phyloP scores from a whole-genome alignment of 1,284 basidiomycete species.

The Pterulicium gracile region DNA sequence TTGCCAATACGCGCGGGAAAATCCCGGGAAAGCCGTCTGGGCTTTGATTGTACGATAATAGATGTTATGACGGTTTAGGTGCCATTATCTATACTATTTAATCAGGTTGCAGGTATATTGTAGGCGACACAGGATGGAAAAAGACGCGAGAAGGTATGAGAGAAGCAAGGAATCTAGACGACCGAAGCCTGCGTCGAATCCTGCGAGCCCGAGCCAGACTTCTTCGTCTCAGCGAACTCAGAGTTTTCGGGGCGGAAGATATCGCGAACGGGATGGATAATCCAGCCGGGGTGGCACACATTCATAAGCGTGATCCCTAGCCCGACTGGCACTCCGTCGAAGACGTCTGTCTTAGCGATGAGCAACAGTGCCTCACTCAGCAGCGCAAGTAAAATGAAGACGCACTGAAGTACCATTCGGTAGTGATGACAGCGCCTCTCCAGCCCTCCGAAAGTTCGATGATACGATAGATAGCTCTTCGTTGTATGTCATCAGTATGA shows the following conservation, averaged over 20 bases:
- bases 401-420: constrained; percentile 12
- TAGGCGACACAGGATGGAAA: no score
- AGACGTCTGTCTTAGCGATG: constrained; percentile 1
- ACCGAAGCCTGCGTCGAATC: no score
- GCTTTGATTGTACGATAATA: no score
- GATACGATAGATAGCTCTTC: constrained; percentile 5
- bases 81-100: no score
- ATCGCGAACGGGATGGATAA: constrained; percentile 3
- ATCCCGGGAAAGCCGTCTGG: no score
- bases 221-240: no score
- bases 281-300: background rate
- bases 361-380: background rate
- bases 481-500: constrained; percentile 9
- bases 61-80: no score
- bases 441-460: constrained; percentile 11
- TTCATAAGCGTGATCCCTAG: background rate
- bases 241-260: background rate
- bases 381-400: background rate
- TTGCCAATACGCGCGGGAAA: no score
- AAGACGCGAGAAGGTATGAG: no score
- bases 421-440: constrained; percentile 10
- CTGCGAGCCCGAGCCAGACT: no score
- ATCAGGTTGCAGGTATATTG: no score
- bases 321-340: constrained; percentile 1
- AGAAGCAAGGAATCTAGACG: no score